Evolutionary conservation across 1,284 basidiomycete genomes (phyloP), one percentile per base, ranked within the genome.

Genomic region (Retiboletus flavoniger): DNA sequence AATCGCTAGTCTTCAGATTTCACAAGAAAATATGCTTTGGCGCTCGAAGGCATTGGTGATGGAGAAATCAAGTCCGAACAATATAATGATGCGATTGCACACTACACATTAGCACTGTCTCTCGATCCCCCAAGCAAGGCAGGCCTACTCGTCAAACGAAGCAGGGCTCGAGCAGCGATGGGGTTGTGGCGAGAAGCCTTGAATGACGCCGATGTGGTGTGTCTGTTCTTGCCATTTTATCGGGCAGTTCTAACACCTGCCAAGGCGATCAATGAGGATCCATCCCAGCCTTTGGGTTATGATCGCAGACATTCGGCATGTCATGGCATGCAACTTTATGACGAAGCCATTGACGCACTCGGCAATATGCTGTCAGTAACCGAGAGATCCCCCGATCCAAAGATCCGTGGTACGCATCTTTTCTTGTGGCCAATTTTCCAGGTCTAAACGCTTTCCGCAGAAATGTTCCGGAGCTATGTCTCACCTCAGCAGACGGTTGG

Each of bases 101-200:
- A 46, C 7, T 51, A 54, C 14, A 26, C 53, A 10, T 17, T 31
- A 16, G 53, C 53, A 26, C 19, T 51, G 29, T 40, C 42, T 17
- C 35, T 51, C 21, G 19, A 39, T 26, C 34, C 48, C 32, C 40
- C 28, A 39, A 36, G 7, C 13, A 40, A 21, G 24, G 32, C n/a
- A 40, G 8, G 28, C 14, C 41, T 54, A 32, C 35, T 54, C n/a
- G n/a, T 54, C 26, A 54, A 51, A 21, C 49, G 49, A 17, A 51
- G 49, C 24, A 44, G 41, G 16, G 49, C 26, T 17, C 24, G 16
- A 17, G 32, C 29, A 16, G 21, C 26, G 3, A 48, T 5, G 44
- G 14, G 17, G 7, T 7, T 29, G 7, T 51, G 44, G 49, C 6
- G 0, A 19, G 49, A 48, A n/a, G 44, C 49, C 26, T 51, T 47